Base-by-base conservation (phyloP, 345 rosid species). In the Rhizophora apiculata region DNA sequence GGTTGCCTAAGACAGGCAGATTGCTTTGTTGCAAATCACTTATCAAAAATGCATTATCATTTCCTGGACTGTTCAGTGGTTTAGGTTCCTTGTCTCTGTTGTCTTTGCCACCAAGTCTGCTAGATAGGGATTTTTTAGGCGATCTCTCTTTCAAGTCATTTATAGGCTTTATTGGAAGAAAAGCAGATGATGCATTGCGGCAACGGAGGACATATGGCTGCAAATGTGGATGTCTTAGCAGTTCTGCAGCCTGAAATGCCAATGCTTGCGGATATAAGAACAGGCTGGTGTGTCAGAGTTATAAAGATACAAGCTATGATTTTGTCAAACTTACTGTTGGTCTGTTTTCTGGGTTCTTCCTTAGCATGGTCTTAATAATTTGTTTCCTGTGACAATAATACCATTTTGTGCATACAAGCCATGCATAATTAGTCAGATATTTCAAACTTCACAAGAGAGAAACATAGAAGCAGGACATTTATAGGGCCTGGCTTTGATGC, bases 181-280 rank as follows among this genome's bases (percentile, higher is more conserved):
- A 95, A 37, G 83, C 86, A 48, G 97, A 73, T 55, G 97, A 86
- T 9, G 87, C 72, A 75, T 82, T 83, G 62, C 70, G 83, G 79
- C 96, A 95, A 6, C 79, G 83, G 61, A 90, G 89, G 64, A 95
- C 87, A 78, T 86, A 84, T 3, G 90, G 80, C 72, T 90, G 96
- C 72, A 95, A 81, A 85, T 85, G 90, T 4, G 91, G 91, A 78
- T 90, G 92, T 86, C 99, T 84, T 62, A 95, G 78, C 73, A 95
- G 80, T 63, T 95, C 97, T 21, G 97, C 87, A 70, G 99, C 96
- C 99, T 95, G 76, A 79, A 6, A 79, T 21, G 49, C 67, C 31
- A 51, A 63, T 60, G 62, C 2, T n/a, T 36, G 16, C 32, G 61
- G 43, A 36, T 71, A 64, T 75, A 37, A 77, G 78, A 67, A 71